Base-by-base conservation (phyloP, 495 filamentous ascomycete species). In the Penicillium cinerascens region DNA sequence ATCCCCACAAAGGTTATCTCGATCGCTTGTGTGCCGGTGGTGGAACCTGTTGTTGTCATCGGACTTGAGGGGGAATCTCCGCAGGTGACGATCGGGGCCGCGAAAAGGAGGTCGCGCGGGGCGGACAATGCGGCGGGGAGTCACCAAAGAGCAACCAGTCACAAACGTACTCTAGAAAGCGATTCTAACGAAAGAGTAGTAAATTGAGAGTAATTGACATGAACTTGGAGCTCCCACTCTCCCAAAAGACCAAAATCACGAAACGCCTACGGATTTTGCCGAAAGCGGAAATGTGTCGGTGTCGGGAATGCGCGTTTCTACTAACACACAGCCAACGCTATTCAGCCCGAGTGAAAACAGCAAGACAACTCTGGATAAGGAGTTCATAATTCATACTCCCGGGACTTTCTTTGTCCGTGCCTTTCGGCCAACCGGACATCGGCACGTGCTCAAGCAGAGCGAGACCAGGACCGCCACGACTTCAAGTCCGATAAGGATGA, bases 51-150 rank as follows among this genome's bases (percentile, higher is more conserved):
- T 27, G 44, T 56, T 52, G 47, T 57, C 62, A 62, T 65, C 52
- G 52, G 47, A 60, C 50, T 52, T 11, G 29, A 13, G 53, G 53
- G 43, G 44, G 48, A 50, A 52, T 61, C 59, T 64, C 61, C 54
- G 52, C 54, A 53, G 46, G 45, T 59, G 55, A 62, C 52, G 61
- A 56, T 63, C 59, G 51, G 49, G 51, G 43, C 56, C 61, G 58
- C 58, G 49, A 61, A 59, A 63, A 59, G 52, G 53, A 59, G 58
- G 52, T 55, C 47, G 47, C 39, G 55, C 58, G 61, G 58, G 59
- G 62, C 45, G 59, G 60, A 59, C 42, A 56, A 47, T 52, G 56
- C 47, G 54, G 56, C 58, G 57, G 50, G 51, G 52, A 27, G n/a
- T n/a, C 10, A 37, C 26, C 6, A 36, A n/a, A n/a, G n/a, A 27